Evolutionary conservation across 257 asterid genomes (phyloP).

Genomic region (Cruciata laevipes): DNA sequence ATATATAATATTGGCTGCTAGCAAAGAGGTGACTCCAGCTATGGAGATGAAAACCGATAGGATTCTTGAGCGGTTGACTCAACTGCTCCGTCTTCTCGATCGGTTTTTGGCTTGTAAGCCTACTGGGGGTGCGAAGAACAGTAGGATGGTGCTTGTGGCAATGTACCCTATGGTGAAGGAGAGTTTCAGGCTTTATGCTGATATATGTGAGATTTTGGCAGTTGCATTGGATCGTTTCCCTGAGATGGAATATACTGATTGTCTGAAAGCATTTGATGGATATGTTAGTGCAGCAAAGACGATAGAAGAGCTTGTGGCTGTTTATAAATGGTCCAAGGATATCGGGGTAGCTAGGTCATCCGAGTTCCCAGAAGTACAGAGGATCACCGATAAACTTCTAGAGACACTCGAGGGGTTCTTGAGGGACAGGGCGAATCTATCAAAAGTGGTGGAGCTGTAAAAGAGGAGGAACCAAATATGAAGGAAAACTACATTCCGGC

Average conservation of each 20-base stretch:
- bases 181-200: slow-evolving; percentile 46
- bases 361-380: slow-evolving; percentile 51
- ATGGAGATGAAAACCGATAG: slow-evolving; percentile 45
- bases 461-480: slow-evolving; percentile 30
- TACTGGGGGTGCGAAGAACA: slow-evolving; percentile 53
- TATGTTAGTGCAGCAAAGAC: slow-evolving; percentile 56
- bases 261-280: slow-evolving; percentile 54
- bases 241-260: slow-evolving; percentile 48
- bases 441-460: slow-evolving; percentile 23
- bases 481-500: slow-evolving; percentile 28
- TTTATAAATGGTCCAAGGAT: slow-evolving; percentile 60
- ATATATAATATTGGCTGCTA: too few relatives aligned
- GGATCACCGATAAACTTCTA: slow-evolving; percentile 49
- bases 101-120: slow-evolving; percentile 58
- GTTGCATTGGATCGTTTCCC: slow-evolving; percentile 37
- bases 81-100: slow-evolving; percentile 47
- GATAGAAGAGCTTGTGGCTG: slow-evolving; percentile 39
- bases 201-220: slow-evolving; percentile 36
- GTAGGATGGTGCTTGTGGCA: slow-evolving; percentile 64
- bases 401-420: slow-evolving; percentile 47
- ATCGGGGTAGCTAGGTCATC: slow-evolving; percentile 47
- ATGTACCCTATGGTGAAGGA: slow-evolving; percentile 43
- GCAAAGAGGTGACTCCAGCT: slow-evolving; percentile 24
- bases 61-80: slow-evolving; percentile 55
- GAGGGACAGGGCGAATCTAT: slow-evolving; percentile 41